Percentiles rank a stretch among this genome's conserved stretches.
Conservation (phyloP, 306 rosid species). For the Prinsepia uniflora region DNA sequence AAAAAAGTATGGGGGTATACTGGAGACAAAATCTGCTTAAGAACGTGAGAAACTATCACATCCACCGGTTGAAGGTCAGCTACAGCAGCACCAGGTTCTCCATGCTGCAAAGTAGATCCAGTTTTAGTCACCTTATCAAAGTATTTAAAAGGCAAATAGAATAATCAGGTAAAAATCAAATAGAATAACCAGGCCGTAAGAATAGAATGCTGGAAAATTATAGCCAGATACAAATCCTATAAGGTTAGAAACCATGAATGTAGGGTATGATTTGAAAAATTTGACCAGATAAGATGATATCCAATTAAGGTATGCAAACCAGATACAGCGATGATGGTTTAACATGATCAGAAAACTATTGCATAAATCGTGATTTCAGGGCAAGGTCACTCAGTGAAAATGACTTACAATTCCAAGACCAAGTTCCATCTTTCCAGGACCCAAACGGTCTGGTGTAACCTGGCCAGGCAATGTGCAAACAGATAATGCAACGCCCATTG, state of each 20-base stretch:
- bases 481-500: slow-evolving; percentile 91
- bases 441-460: slow-evolving; percentile 82
- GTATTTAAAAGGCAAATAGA: not conserved
- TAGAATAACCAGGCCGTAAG: not conserved
- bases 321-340: not conserved
- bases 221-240: not conserved
- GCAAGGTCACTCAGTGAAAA: slow-evolving; percentile 4
- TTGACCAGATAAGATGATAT: not conserved
- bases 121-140: slow-evolving; percentile 28
- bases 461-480: slow-evolving; percentile 87
- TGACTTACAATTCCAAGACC: slow-evolving; percentile 94
- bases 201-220: slow-evolving; percentile 1
- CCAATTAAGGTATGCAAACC: not conserved
- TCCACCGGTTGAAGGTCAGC: slow-evolving; percentile 82
- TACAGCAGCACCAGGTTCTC: slow-evolving; percentile 91
- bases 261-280: not conserved
- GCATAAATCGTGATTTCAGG: slow-evolving; percentile 7
- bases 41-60: slow-evolving; percentile 79
- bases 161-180: not conserved
- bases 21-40: slow-evolving; percentile 71
- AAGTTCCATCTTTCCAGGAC: slow-evolving; percentile 85
- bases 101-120: slow-evolving; percentile 63
- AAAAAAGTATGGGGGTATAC: slow-evolving; percentile 43
- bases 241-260: not conserved
- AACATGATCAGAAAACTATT: not conserved